Evolutionary conservation across 495 filamentous ascomycete species (phyloP).

Genomic region (Aspergillus coremiiformis): DNA sequence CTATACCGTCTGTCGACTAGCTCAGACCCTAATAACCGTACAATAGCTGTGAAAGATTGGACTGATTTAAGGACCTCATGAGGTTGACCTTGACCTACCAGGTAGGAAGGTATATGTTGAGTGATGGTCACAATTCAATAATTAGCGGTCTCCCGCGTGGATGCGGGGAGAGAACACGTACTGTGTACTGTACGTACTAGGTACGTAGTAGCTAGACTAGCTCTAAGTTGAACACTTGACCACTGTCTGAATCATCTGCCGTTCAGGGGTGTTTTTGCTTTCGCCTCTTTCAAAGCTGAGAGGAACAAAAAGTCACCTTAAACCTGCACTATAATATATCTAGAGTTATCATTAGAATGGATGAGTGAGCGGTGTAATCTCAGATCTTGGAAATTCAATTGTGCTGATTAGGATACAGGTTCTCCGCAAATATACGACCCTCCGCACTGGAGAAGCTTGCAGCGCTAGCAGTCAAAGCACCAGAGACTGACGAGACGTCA

Average conservation of each 20-base stretch:
- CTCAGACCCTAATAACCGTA: background rate
- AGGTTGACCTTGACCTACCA: background rate
- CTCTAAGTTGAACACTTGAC: background rate
- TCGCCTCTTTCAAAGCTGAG: background rate
- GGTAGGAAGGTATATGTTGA: background rate
- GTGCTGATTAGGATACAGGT: constrained; percentile 19
- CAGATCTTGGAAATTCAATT: background rate
- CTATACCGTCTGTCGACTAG: background rate
- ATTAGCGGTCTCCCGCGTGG: background rate
- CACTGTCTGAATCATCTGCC: background rate
- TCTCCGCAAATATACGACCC: constrained; percentile 45
- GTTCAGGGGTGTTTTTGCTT: background rate
- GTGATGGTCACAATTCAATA: background rate
- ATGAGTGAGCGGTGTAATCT: constrained; percentile 11
- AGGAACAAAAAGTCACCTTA: background rate
- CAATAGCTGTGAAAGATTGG: background rate
- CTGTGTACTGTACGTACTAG: background rate
- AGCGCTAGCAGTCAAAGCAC: constrained; percentile 47
- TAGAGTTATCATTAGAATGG: constrained; percentile 6
- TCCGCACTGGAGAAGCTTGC: constrained; percentile 68
- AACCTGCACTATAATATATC: background rate
- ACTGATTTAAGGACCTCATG: too few species aligned
- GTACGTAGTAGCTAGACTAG: too few species aligned
- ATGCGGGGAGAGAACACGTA: background rate
- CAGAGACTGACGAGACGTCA: constrained; percentile 50